Conservation (phyloP, 164 flowering plant genomes). For the Chloranthus sessilifolius region DNA sequence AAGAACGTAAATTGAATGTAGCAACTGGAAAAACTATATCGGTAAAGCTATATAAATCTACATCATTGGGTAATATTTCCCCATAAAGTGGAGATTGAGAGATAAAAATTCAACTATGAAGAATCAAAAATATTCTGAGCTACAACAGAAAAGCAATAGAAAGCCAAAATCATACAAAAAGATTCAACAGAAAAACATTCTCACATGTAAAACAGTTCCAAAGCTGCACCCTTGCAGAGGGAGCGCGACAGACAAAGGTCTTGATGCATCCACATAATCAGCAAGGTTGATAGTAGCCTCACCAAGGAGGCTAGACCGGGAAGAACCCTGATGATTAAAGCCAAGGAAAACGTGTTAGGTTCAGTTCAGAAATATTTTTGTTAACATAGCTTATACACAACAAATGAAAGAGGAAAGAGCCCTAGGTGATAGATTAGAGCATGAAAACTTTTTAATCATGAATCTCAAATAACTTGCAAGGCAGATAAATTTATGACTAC, state of each 20-base stretch:
- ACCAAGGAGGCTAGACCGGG: slow-evolving; percentile 87
- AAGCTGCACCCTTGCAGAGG: slow-evolving; percentile 80
- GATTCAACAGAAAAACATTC: slow-evolving; percentile 14
- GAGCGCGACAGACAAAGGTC: slow-evolving; percentile 57
- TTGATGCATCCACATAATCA: slow-evolving; percentile 79
- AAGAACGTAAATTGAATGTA: too few species aligned
- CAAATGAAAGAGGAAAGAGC: not conserved
- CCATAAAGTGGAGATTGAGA: too few species aligned
- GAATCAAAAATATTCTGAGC: not conserved
- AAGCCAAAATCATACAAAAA: not conserved
- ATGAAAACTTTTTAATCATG: not conserved
- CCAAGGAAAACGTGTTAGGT: slow-evolving; percentile 7
- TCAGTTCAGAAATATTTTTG: slow-evolving; percentile 4
- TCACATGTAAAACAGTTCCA: slow-evolving; percentile 83
- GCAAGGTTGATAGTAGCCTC: slow-evolving; percentile 91
- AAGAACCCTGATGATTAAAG: slow-evolving; percentile 77
- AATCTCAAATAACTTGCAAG: slow-evolving; percentile 3
- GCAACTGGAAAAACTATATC: too few species aligned
- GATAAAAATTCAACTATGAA: too few species aligned
- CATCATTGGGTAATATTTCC: too few species aligned
- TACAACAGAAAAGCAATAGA: not conserved
- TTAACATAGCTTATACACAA: slow-evolving; percentile 1
- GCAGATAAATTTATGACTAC: not conserved
- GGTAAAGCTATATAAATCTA: too few species aligned
- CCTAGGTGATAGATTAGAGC: too few species aligned